Conservation (phyloP, 768 basidiomycete genomes). For the Candolleomyces aberdarensis region DNA sequence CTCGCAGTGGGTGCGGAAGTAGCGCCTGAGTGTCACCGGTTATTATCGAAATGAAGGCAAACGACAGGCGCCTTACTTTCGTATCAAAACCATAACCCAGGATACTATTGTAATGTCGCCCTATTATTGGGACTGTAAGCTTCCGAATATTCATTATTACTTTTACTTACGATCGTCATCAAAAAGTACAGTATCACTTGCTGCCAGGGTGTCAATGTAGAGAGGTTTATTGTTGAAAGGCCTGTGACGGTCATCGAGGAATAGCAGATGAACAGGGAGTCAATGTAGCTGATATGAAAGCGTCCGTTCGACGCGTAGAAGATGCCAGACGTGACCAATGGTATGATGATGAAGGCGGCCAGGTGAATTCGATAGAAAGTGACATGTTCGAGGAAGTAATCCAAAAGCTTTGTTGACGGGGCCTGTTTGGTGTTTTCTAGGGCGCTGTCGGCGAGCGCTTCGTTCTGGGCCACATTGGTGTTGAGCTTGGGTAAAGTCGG, state of each 20-base stretch:
- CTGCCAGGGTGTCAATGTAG: conserved; percentile 45
- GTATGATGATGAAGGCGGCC: conserved; percentile 49
- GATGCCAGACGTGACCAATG: conserved; percentile 58
- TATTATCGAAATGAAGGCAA: not conserved
- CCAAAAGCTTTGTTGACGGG: not conserved
- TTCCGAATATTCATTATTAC: not conserved
- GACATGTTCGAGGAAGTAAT: conserved; percentile 17
- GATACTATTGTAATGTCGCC: conserved; percentile 51
- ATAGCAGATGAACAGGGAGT: conserved; percentile 60
- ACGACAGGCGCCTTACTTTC: conserved; percentile 36
- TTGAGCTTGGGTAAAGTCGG: not conserved
- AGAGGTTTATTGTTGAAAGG: conserved; percentile 46
- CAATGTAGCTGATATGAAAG: conserved; percentile 47
- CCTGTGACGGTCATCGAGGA: conserved; percentile 55
- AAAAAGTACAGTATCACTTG: conserved; percentile 51
- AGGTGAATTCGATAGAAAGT: conserved; percentile 58
- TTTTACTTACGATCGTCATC: conserved; percentile 43
- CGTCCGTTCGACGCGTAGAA: conserved; percentile 65
- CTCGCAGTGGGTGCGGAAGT: conserved; percentile 41
- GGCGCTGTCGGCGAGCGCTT: not conserved
- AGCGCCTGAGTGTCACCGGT: conserved; percentile 27
- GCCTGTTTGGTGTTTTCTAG: not conserved
- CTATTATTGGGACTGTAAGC: conserved; percentile 15
- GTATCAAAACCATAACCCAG: conserved; percentile 65
- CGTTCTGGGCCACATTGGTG: not conserved